Evolutionary conservation across 164 flowering plant genomes (phyloP), one percentile per base, ranked within the genome.

Genomic region (Macadamia integrifolia): DNA sequence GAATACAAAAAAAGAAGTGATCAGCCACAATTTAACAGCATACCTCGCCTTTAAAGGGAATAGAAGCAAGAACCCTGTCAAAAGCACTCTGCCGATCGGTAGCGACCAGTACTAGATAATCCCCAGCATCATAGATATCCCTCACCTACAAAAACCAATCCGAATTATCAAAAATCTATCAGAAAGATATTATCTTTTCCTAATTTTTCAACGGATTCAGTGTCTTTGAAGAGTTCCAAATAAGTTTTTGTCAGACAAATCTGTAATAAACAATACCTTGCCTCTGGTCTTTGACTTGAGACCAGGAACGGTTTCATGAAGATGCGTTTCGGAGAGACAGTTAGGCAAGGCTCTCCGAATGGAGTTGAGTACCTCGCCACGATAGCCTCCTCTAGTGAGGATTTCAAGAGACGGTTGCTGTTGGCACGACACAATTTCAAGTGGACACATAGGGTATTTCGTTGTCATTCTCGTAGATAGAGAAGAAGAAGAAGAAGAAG

Each of bases 41-140:
- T 32, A 91, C 98, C 93, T 88, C 96, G 74, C 97, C 97, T 78
- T 94, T 94, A 80, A 87, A 95, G 52, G 99, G 97, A 78, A 95
- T 89, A 9, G 90, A 86, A 65, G 99, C 99, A n/a, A 92, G 89
- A 80, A 90, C 74, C 70, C 98, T 77, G 71, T 95, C 97, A 46
- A 95, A 95, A 13, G 99, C 98, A 71, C 99, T 89, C 66, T 86
- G 97, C n/a, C 98, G 70, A 72, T 92, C 98, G 0, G 99, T 95
- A 4, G 99, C 92, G 48, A 90, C 97, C 63, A 95, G 75, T 72
- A 95, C 96, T 53, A 95, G 88, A 82, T 87, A 88, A 76, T 95
- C 94, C 62, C 97, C 98, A 32, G 78, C 78, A 75, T 95, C 98
- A 78, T 95, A 92, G 13, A 90, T 76, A 76, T 95, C 99, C 69